Evolutionary conservation across 305 asterid species (phyloP).

Genomic region (Nicotiana rustica): DNA sequence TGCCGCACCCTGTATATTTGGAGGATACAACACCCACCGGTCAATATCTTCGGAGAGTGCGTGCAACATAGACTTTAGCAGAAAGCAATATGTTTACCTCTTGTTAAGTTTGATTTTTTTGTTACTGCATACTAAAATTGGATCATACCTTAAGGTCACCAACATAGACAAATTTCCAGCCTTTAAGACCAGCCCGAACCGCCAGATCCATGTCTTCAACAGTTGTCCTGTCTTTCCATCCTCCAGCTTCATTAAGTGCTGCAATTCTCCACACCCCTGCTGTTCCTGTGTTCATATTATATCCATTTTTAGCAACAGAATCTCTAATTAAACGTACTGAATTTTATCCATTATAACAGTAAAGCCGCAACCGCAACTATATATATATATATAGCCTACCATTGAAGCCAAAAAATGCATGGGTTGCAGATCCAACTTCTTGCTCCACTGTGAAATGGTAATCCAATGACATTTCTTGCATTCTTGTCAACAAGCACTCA

Average conservation of each 20-base stretch:
- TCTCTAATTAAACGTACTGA: not conserved
- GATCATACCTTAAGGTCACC: slow-evolving; percentile 34
- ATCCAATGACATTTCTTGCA: slow-evolving; percentile 45
- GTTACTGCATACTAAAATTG: no score
- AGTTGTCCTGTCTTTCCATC: slow-evolving; percentile 39
- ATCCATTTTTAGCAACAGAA: not conserved
- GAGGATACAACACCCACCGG: no score
- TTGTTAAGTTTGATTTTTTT: no score
- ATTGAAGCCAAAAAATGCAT: slow-evolving; percentile 44
- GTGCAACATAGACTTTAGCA: no score
- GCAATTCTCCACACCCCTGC: slow-evolving; percentile 41
- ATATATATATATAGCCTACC: slow-evolving; percentile 16
- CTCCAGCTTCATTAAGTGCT: slow-evolving; percentile 41
- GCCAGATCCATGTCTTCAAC: slow-evolving; percentile 41
- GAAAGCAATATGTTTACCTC: no score
- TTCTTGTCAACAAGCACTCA: slow-evolving; percentile 44
- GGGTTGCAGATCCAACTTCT: slow-evolving; percentile 39
- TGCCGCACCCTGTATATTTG: no score
- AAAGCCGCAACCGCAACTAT: not conserved
- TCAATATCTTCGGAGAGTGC: no score
- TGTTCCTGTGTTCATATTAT: slow-evolving; percentile 28
- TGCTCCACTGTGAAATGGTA: slow-evolving; percentile 42
- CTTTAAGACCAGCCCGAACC: slow-evolving; percentile 37
- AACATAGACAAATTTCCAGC: slow-evolving; percentile 39
- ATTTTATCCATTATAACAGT: not conserved